Evolutionary conservation across 768 basidiomycete genomes (phyloP).

Genomic region (Albatrellus ellisii): DNA sequence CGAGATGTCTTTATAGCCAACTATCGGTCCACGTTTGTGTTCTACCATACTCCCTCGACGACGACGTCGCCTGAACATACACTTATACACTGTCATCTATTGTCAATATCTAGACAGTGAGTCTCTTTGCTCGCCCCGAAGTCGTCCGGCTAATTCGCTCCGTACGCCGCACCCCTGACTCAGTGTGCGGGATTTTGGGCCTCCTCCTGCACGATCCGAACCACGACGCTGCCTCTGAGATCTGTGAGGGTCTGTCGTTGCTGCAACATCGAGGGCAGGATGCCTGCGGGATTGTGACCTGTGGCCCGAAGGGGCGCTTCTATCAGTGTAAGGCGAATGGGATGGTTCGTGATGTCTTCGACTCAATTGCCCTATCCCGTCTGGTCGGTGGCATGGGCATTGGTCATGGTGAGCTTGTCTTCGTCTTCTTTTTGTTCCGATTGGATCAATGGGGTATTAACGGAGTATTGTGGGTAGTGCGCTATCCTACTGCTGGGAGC

Average conservation of each 20-base stretch:
- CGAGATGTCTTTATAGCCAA: too few species aligned
- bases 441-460: too few species aligned
- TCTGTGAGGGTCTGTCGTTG: slow-evolving; percentile 89
- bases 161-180: slow-evolving; percentile 3
- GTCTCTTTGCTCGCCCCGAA: not conserved
- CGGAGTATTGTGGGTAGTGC: slow-evolving; percentile 36
- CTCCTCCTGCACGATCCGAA: slow-evolving; percentile 70
- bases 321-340: slow-evolving; percentile 99
- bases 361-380: slow-evolving; percentile 58
- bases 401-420: slow-evolving; percentile 71
- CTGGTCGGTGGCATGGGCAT: slow-evolving; percentile 94
- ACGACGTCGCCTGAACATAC: too few species aligned
- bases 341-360: slow-evolving; percentile 97
- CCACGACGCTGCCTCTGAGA: slow-evolving; percentile 71
- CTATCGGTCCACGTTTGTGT: too few species aligned
- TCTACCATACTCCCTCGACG: too few species aligned
- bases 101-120: not conserved
- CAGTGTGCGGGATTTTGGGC: slow-evolving; percentile 91
- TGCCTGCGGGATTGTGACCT: slow-evolving; percentile 95
- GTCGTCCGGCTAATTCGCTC: not conserved
- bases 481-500: slow-evolving; percentile 96
- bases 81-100: not conserved
- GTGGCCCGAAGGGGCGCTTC: slow-evolving; percentile 88
- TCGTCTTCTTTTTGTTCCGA: not conserved
- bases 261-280: slow-evolving; percentile 97